Conservation (phyloP, 2,329 filamentous ascomycete species). For the Penicillium occitanis region DNA sequence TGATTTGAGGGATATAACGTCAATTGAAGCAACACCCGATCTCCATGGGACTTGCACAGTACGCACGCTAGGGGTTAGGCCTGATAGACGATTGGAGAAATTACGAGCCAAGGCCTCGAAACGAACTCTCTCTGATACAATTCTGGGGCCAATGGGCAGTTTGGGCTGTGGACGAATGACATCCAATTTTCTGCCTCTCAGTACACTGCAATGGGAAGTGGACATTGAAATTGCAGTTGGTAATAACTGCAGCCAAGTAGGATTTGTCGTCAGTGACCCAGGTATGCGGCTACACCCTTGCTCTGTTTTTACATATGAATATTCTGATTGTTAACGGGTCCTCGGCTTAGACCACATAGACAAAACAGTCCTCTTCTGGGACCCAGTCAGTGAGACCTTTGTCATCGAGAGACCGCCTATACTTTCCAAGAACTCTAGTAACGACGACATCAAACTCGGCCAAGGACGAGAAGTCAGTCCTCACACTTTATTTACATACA, state of each 20-base stretch:
- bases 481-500: constrained; percentile 48
- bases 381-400: constrained; percentile 41
- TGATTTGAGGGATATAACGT: constrained; percentile 43
- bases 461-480: constrained; percentile 41
- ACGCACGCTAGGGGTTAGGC: constrained; percentile 45
- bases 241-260: constrained; percentile 29
- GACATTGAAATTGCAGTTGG: constrained; percentile 30
- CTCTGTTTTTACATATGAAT: constrained; percentile 24
- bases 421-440: constrained; percentile 24
- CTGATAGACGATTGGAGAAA: constrained; percentile 29
- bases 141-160: not conserved
- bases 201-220: constrained; percentile 30
- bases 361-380: constrained; percentile 44
- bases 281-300: constrained; percentile 22
- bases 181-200: constrained; percentile 18
- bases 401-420: constrained; percentile 28
- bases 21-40: constrained; percentile 36
- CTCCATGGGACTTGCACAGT: constrained; percentile 37
- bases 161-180: not conserved
- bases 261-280: constrained; percentile 32
- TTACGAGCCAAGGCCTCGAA: constrained; percentile 29
- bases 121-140: constrained; percentile 10
- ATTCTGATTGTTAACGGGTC: not conserved
- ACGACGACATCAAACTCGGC: constrained; percentile 29
- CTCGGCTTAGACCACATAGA: not conserved